Evolutionary conservation across 2,329 filamentous ascomycete species (phyloP), one percentile per base, ranked within the genome.

Genomic region (Xylaria digitata): DNA sequence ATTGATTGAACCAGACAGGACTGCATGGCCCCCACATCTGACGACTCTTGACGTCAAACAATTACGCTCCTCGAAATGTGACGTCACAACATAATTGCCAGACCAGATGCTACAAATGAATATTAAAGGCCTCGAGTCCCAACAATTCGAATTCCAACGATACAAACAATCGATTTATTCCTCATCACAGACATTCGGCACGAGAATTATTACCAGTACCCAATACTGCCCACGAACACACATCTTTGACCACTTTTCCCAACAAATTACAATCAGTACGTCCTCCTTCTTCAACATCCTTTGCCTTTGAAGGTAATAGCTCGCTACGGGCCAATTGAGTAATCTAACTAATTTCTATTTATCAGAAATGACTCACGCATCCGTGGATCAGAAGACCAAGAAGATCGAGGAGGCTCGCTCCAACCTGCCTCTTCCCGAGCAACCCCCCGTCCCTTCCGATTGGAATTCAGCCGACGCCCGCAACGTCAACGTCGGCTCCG

Each of bases 401-500:
- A 82, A 90, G 79, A 90, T 94, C 76, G 86, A 89, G 59, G 81
- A 91, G 78, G 85, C 85, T 75, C 85, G 90, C 81, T 81, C 89
- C 78, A 93, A 93, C 80, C 89, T 96, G 37, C 91, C 92, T 58
- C 87, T 94, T 57, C 93, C 92, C 19, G 92, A 95, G 1, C 85
- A 94, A 71, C 92, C 92, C 23, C 91, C 92, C 1, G 82, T 80
- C n/a, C 81, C 88, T n/a, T 91, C 91, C 5, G 92, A 96, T 83
- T 94, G 89, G 85, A 89, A 94, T 78, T 92, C 90, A 0, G 83
- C 86, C 57, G 91, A 95, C 74, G 84, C 84, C 37, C 82, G 86
- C 69, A 92, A 82, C 63, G 89, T 92, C 76, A 91, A 92, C 75
- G 88, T 92, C 54, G 90, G 90, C 70, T 87, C 89, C 42, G 90